Evolutionary conservation across 495 filamentous ascomycete species (phyloP).

Genomic region (Neurospora sp.): DNA sequence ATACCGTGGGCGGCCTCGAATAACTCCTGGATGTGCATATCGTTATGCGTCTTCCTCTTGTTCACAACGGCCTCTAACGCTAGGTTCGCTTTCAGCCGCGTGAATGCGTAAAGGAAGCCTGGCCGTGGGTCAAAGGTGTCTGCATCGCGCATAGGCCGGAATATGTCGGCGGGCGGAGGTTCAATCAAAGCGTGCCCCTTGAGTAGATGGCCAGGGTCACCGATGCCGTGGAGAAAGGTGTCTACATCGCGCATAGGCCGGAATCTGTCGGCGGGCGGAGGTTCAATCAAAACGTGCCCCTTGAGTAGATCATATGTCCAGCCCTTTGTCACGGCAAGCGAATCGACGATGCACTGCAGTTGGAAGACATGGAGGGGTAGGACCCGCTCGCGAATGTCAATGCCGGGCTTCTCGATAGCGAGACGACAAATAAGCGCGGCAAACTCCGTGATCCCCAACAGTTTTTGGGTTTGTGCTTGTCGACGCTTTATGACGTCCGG

Average conservation of each 20-base stretch:
- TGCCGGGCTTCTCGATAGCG: conserved; percentile 31
- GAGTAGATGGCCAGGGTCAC: conserved; percentile 1
- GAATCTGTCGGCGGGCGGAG: conserved; percentile 16
- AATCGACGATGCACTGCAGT: conserved; percentile 38
- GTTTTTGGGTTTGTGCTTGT: conserved; percentile 15
- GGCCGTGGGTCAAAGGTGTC: conserved; percentile 22
- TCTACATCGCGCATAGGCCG: conserved; percentile 33
- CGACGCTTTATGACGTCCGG: not conserved
- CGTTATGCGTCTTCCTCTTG: conserved; percentile 1
- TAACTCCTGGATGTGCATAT: conserved; percentile 15
- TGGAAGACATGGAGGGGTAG: conserved; percentile 37
- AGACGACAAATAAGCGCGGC: conserved; percentile 25
- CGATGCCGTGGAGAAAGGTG: conserved; percentile 27
- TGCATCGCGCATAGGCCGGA: conserved; percentile 31
- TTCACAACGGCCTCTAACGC: not conserved
- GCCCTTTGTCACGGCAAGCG: conserved; percentile 29
- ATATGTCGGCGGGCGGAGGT: conserved; percentile 16
- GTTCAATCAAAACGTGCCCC: conserved; percentile 22
- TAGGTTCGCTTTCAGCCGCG: not conserved
- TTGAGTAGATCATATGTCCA: conserved; percentile 24
- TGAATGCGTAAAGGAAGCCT: not conserved
- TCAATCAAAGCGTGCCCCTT: conserved; percentile 20
- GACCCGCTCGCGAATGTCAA: conserved; percentile 28
- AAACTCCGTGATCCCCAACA: conserved; percentile 34
- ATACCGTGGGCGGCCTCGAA: not conserved